Conservation (phyloP, 768 basidiomycete species). For the Scleroderma citrinum region DNA sequence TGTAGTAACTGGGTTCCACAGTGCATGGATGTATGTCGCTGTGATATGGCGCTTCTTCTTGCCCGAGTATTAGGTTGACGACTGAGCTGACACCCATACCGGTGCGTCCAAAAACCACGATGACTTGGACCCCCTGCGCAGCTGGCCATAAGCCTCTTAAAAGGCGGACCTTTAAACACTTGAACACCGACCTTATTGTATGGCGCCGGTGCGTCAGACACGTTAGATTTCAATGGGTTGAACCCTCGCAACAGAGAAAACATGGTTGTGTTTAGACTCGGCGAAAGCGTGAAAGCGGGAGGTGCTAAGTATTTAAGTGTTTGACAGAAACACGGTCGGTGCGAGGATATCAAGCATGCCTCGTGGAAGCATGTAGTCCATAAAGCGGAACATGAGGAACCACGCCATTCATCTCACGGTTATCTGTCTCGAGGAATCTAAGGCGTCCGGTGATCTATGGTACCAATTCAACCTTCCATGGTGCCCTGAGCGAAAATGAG, state of each 20-base stretch:
- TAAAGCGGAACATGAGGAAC: constrained; percentile 9
- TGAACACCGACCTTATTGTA: constrained; percentile 22
- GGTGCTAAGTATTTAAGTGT: constrained; percentile 11
- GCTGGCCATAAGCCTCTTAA: not conserved
- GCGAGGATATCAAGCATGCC: constrained; percentile 13
- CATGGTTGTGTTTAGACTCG: constrained; percentile 16
- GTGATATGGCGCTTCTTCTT: constrained; percentile 28
- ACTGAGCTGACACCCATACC: constrained; percentile 29
- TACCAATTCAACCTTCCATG: not conserved
- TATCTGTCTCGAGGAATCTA: not conserved
- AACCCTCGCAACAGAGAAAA: constrained; percentile 20
- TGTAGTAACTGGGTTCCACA: constrained; percentile 15
- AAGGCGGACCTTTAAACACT: not conserved
- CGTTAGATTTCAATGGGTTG: constrained; percentile 19
- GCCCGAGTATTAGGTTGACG: constrained; percentile 27
- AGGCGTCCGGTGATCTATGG: not conserved
- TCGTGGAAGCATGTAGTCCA: constrained; percentile 27
- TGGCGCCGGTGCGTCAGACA: constrained; percentile 22
- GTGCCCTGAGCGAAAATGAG: not conserved
- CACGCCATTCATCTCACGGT: not conserved
- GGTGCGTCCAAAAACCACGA: constrained; percentile 29
- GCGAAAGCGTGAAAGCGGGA: constrained; percentile 7
- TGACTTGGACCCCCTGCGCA: constrained; percentile 23
- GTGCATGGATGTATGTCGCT: constrained; percentile 29
- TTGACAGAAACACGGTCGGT: constrained; percentile 2